A percentile compares a stretch with the other conserved stretches of the same genome.
Evolutionary conservation across 768 basidiomycete genomes (phyloP).

Genomic region (Lactifluus echinatus): DNA sequence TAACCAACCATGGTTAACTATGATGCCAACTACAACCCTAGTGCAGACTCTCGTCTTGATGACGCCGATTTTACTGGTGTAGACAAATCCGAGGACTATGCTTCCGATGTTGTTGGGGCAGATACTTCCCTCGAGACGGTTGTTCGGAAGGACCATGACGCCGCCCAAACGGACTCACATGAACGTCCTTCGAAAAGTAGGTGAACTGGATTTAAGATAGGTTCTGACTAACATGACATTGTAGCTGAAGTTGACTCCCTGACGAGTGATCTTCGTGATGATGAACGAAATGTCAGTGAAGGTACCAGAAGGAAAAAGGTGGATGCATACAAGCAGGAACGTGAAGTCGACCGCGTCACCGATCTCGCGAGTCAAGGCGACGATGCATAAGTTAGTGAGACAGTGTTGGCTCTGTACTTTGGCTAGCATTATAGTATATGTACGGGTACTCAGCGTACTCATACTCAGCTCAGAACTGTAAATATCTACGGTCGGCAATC

Average conservation of each 20-base stretch:
- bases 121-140: background rate
- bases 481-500: too few relatives aligned
- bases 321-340: conserved; percentile 9
- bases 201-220: background rate
- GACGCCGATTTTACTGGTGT: background rate
- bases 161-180: background rate
- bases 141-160: conserved; percentile 10
- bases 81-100: background rate
- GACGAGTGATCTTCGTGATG: background rate
- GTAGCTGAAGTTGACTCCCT: conserved; percentile 1
- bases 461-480: too few relatives aligned
- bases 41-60: conserved; percentile 5
- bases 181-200: conserved; percentile 5
- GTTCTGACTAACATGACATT: background rate
- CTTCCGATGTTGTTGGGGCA: background rate
- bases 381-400: background rate
- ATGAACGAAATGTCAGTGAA: conserved; percentile 6
- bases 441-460: too few relatives aligned
- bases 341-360: background rate
- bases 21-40: conserved; percentile 9
- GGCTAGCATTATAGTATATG: too few relatives aligned
- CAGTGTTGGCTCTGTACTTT: background rate
- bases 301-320: conserved; percentile 2
- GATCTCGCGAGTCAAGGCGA: background rate
- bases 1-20: conserved; percentile 3